phyloP scores from a whole-genome alignment of 192 early-diverging fungal species.

The Diversispora epigaea region DNA sequence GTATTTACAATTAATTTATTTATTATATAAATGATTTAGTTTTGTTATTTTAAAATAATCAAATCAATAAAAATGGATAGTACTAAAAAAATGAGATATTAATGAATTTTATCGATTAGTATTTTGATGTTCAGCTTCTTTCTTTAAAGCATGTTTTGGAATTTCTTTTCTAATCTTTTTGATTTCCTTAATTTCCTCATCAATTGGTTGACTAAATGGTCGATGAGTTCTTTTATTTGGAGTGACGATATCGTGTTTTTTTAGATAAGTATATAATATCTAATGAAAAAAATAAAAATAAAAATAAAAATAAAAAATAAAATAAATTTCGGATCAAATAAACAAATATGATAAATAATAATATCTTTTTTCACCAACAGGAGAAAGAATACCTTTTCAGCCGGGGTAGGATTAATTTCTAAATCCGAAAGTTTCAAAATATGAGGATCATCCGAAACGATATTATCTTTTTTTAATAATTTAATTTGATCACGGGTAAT shows the following conservation, averaged over 20 bases:
- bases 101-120: neutral
- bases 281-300: neutral
- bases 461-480: conserved; percentile 37
- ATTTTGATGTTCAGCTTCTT: neutral
- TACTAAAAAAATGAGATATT: no score
- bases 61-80: no score
- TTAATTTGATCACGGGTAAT: conserved; percentile 37
- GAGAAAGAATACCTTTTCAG: conserved; percentile 29
- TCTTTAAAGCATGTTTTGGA: neutral
- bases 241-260: neutral
- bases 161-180: neutral
- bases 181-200: neutral
- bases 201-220: neutral
- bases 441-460: conserved; percentile 10
- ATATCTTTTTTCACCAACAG: no score
- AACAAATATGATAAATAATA: no score
- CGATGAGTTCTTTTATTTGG: conserved; percentile 7
- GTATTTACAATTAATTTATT: no score
- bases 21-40: no score
- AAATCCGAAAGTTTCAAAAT: conserved; percentile 33
- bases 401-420: conserved; percentile 33
- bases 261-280: neutral
- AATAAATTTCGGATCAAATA: no score
- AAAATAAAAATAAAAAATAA: neutral
- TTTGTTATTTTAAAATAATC: no score